Base-by-base conservation (phyloP, 2,329 filamentous ascomycete genomes). In the Aspergillus latus region DNA sequence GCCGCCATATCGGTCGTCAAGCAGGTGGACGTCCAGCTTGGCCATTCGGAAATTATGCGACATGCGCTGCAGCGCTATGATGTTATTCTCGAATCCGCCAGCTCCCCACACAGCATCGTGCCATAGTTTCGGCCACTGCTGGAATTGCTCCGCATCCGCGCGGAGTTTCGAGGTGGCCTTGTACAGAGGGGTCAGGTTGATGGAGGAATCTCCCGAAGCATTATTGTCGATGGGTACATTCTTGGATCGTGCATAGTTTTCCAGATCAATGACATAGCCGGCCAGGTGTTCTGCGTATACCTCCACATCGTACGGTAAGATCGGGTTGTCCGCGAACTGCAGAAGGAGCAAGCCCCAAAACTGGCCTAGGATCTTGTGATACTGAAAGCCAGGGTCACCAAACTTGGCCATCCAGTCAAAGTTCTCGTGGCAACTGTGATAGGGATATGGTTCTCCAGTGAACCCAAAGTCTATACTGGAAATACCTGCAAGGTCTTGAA, bases 381-480 rank as follows among this genome's bases (percentile, higher is more conserved):
- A 94, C 9, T 81, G 73, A 68, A 96, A 96, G 1, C 83, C 87
- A 0, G 91, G 91, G 70, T 99, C 94, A 21, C 89, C 87, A 58
- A 89, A 85, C 37, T 81, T 82, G 28, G 86, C 80, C 82, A 97
- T 90, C 87, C 91, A 93, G 44, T 92, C 88, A 65, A 89, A 92
- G 52, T 86, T 95, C 69, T 97, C 93, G 74, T 96, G 95, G 74
- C 89, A 94, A 58, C 88, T 92, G 72, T 92, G 87, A 50, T 87
- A 85, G 0, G 92, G 90, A 65, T 83, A 88, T 9, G 78, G 73
- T 6, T 82, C 78, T 45, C 88, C 89, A 36, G 78, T 74, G 68
- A 99, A 97, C 30, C 84, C 82, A 62, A 99, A 84, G 70, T 97
- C 92, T 54, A 99, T 80, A 9, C 89, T 92, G 44, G 91, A 93